phyloP scores from a whole-genome alignment of 1,139 yeast species.

The Pichia norvegensis region DNA sequence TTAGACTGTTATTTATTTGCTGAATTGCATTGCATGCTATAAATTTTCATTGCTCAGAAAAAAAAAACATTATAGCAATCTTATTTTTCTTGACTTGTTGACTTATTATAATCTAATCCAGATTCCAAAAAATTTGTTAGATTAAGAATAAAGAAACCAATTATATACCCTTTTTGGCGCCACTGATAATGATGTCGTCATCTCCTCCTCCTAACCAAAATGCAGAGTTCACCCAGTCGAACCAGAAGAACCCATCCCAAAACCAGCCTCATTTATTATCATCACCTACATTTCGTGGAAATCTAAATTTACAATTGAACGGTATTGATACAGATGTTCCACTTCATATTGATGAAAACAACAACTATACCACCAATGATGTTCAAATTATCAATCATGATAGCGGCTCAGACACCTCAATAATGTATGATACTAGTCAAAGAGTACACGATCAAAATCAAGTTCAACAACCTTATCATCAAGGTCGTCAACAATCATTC shows the following conservation, averaged over 20 bases:
- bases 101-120: no score
- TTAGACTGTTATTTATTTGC: background rate
- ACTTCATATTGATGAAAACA: background rate
- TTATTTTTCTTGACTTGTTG: no score
- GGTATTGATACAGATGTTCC: conserved; percentile 12
- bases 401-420: conserved; percentile 7
- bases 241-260: conserved; percentile 7
- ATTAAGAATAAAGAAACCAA: no score
- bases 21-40: background rate
- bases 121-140: background rate
- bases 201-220: conserved; percentile 24
- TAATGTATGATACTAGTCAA: background rate
- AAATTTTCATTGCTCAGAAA: background rate
- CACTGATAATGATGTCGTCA: conserved; percentile 26
- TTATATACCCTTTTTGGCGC: background rate
- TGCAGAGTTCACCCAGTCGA: conserved; percentile 10
- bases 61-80: background rate
- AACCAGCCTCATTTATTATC: conserved; percentile 16
- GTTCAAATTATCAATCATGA: background rate
- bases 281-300: conserved; percentile 19
- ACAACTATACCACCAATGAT: conserved; percentile 5
- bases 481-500: background rate
- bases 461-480: background rate
- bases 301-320: conserved; percentile 16
- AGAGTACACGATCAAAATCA: background rate